These are phyloP conservation scores for Amauroascus verrucosus DNA, from an alignment of 2,329 filamentous ascomycete species.

Conservation along the genomic window DNA sequence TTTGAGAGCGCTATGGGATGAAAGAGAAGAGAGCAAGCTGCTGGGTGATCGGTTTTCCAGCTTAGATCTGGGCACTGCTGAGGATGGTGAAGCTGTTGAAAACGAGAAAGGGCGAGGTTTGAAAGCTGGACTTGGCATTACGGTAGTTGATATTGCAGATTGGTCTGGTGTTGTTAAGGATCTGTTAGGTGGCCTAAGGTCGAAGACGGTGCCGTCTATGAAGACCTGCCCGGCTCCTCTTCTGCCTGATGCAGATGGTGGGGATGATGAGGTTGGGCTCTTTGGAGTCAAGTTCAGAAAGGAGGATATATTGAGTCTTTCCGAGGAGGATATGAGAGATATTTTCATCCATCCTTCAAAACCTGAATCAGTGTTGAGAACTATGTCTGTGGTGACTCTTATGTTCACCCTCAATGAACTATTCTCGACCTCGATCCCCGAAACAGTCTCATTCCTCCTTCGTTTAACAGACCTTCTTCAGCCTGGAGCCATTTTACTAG, in stretches of 20 bases:
- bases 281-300: conserved; percentile 38
- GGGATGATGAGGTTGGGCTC: not conserved
- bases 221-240: conserved; percentile 26
- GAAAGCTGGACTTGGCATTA: conserved; percentile 36
- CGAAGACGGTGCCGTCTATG: conserved; percentile 22
- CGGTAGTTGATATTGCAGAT: conserved; percentile 69
- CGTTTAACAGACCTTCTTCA: conserved; percentile 51
- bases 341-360: conserved; percentile 21
- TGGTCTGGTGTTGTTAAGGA: conserved; percentile 57
- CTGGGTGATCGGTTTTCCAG: not conserved
- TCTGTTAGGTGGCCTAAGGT: conserved; percentile 48
- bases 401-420: conserved; percentile 96
- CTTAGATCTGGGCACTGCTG: conserved; percentile 14
- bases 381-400: conserved; percentile 60
- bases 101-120: not conserved
- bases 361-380: not conserved
- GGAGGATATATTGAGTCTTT: conserved; percentile 41
- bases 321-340: conserved; percentile 31
- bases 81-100: conserved; percentile 8
- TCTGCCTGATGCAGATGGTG: conserved; percentile 9
- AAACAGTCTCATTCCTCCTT: conserved; percentile 67
- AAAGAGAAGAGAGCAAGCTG: not conserved
- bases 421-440: conserved; percentile 64
- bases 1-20: conserved; percentile 31
- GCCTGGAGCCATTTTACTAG: conserved; percentile 59